phyloP scores from a whole-genome alignment of 2,329 filamentous ascomycete genomes.

The Sporothrix pseudoabietina region DNA sequence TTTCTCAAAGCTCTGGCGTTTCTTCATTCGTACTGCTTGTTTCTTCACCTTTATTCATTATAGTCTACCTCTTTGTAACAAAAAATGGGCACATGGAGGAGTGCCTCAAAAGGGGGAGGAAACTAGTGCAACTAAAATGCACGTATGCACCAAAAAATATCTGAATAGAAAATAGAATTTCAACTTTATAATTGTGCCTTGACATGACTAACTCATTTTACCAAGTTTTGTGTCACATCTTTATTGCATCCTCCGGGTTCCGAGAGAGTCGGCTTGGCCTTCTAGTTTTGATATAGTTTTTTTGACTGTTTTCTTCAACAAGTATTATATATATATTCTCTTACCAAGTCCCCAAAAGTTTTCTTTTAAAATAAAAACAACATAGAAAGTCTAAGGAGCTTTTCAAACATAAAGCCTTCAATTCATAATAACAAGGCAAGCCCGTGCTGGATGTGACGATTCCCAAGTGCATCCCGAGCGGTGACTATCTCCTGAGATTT shows the following conservation, averaged over 20 bases:
- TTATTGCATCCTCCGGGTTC: background rate
- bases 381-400: too few species aligned
- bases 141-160: background rate
- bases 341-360: too few species aligned
- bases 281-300: too few species aligned
- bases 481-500: constrained; percentile 45
- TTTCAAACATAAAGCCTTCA: too few species aligned
- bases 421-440: constrained; percentile 32
- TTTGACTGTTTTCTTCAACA: too few species aligned
- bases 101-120: background rate
- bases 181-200: background rate
- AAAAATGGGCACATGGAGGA: background rate
- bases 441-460: constrained; percentile 39
- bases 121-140: constrained; percentile 12
- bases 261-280: too few species aligned
- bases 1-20: constrained; percentile 15
- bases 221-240: background rate
- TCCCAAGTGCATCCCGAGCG: constrained; percentile 41
- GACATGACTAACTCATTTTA: background rate
- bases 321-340: too few species aligned
- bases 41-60: background rate
- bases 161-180: constrained; percentile 12
- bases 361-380: too few species aligned
- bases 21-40: background rate
- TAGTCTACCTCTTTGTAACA: background rate